Conservation (phyloP, 2,329 filamentous ascomycete genomes). For the Lanzia echinophila region DNA sequence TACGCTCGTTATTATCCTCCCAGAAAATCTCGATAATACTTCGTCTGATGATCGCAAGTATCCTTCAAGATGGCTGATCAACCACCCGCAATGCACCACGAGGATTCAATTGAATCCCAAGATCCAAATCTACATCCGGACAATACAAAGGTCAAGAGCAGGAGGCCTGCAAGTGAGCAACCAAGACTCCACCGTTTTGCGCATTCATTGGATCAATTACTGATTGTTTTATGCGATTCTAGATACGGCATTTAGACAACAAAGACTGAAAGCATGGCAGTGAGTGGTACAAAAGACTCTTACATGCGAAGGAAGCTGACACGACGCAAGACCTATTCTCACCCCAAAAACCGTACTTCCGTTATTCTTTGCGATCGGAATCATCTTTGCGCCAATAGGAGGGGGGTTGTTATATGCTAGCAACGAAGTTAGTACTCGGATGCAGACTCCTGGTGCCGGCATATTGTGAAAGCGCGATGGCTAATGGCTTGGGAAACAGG, state of each 20-base stretch:
- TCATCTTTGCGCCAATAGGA: slow-evolving; percentile 91
- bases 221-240: slow-evolving; percentile 18
- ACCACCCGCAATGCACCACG: slow-evolving; percentile 23
- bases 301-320: slow-evolving; percentile 17
- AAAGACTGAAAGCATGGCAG: slow-evolving; percentile 98
- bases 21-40: slow-evolving; percentile 4
- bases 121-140: slow-evolving; percentile 46
- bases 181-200: slow-evolving; percentile 9
- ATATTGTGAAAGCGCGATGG: background rate
- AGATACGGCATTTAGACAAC: slow-evolving; percentile 97
- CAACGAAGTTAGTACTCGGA: slow-evolving; percentile 51
- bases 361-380: slow-evolving; percentile 82
- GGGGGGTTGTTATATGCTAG: slow-evolving; percentile 82
- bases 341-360: slow-evolving; percentile 91
- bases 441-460: background rate
- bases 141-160: slow-evolving; percentile 80
- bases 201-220: slow-evolving; percentile 14
- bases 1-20: background rate
- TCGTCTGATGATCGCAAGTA: slow-evolving; percentile 23
- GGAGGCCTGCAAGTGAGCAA: slow-evolving; percentile 75
- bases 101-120: slow-evolving; percentile 49
- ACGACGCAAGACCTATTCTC: slow-evolving; percentile 66
- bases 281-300: slow-evolving; percentile 40
- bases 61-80: slow-evolving; percentile 26
- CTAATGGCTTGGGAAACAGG: slow-evolving; percentile 3